A percentile compares a stretch with the other conserved stretches of the same genome.
phyloP scores from a whole-genome alignment of 2,329 filamentous ascomycete species.

The Corniculantispora saksenae region DNA sequence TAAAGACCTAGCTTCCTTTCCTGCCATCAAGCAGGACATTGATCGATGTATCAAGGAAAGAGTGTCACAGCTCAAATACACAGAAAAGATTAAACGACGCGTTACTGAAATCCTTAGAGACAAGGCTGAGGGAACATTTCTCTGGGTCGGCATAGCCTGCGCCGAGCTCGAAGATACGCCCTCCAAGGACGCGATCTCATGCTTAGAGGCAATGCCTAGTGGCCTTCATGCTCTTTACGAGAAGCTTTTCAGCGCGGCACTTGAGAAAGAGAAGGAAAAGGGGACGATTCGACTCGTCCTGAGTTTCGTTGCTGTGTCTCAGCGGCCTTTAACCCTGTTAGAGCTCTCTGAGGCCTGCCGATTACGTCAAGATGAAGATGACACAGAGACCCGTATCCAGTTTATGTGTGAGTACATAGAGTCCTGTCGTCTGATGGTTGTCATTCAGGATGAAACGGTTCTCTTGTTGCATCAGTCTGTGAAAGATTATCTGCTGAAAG shows the following conservation, averaged over 20 bases:
- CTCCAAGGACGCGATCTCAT: conserved; percentile 26
- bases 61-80: conserved; percentile 23
- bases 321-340: conserved; percentile 18
- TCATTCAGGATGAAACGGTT: conserved; percentile 22
- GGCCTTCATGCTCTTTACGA: conserved; percentile 23
- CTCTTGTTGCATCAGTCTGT: conserved; percentile 23
- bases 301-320: conserved; percentile 15
- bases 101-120: conserved; percentile 23
- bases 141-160: conserved; percentile 29
- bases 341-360: conserved; percentile 23
- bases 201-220: conserved; percentile 25
- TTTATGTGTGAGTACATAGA: conserved; percentile 21
- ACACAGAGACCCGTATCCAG: conserved; percentile 16
- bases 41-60: conserved; percentile 25
- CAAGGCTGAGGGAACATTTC: conserved; percentile 28
- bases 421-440: conserved; percentile 22
- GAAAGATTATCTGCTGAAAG: conserved; percentile 22
- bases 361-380: conserved; percentile 20
- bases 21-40: conserved; percentile 23
- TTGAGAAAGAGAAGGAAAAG: background rate
- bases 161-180: conserved; percentile 23
- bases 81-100: conserved; percentile 21
- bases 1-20: conserved; percentile 26
- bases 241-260: conserved; percentile 18
- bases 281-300: conserved; percentile 18